Base-by-base conservation (phyloP, 2,329 filamentous ascomycete species). In the Dactylonectria estremocensis region DNA sequence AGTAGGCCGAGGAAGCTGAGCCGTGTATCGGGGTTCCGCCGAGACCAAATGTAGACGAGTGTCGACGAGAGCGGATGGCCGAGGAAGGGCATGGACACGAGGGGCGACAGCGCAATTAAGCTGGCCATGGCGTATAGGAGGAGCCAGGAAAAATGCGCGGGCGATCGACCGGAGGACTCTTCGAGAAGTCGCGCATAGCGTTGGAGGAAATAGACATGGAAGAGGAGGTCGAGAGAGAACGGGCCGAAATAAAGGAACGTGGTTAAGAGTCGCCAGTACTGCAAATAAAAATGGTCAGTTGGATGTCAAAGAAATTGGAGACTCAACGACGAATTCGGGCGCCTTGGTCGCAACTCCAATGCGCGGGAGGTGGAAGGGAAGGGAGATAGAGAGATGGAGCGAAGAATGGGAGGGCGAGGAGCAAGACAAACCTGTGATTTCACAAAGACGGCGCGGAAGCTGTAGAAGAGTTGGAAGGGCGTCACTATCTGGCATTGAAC, bases 191-290 rank as follows among this genome's bases (percentile, higher is more conserved):
- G 93, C 7, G 95, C 95, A 82, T 99, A 99, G 64, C 96, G 93
- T 80, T 98, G 95, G 65, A 98, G 91, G 84, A 99, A 99, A 88
- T 98, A 99, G 80, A 98, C 93, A 81, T 98, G 95, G 86, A 98
- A 98, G 74, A 98, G 88, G 46, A 99, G 91, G 80, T 98, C 96
- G 78, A 99, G 90, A 33, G 92, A 96, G 72, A 98, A 90, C 2
- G 95, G 95, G 2, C 96, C 96, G 79, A 98, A 98, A 85, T 98
- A 99, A 77, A 98, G 90, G 83, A 99, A 99, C 1, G 95, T 97
- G 2, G 95, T 97, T 46, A 97, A 78, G n/a, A 99, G 87, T 46
- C 96, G 92, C 96, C 96, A 99, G 82, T 97, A 98, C 94, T 98
- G 72, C 72, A 66, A 14, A 28, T 20, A 35, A n/a, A n/a, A 13